Evolutionary conservation across 2,329 filamentous ascomycete genomes (phyloP).

Genomic region (Akanthomyces uredinophilus): DNA sequence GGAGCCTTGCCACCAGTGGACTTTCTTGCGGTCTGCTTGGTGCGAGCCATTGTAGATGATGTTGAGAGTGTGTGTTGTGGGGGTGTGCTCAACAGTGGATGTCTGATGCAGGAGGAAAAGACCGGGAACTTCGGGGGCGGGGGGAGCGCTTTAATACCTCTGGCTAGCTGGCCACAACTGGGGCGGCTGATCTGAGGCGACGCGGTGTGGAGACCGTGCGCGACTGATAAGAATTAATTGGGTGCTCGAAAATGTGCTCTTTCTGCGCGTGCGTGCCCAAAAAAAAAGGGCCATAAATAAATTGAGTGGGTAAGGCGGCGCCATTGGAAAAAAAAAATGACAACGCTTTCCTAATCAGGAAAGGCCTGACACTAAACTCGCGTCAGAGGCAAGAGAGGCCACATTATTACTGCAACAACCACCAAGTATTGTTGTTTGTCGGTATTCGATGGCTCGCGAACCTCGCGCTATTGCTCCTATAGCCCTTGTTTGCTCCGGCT

Average conservation of each 20-base stretch:
- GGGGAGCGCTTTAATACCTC: slow-evolving; percentile 41
- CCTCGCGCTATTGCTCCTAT: background rate
- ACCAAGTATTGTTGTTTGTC: background rate
- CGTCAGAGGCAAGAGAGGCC: background rate
- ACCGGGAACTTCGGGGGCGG: slow-evolving; percentile 34
- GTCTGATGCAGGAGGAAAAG: slow-evolving; percentile 41
- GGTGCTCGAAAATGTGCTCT: slow-evolving; percentile 3
- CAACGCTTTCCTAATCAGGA: slow-evolving; percentile 13
- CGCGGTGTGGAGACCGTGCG: slow-evolving; percentile 14
- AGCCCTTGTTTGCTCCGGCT: background rate
- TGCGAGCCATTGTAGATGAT: slow-evolving; percentile 54
- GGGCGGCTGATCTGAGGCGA: slow-evolving; percentile 34
- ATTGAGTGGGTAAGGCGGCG: background rate
- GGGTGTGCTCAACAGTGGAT: slow-evolving; percentile 29
- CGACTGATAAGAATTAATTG: slow-evolving; percentile 14
- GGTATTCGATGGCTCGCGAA: background rate
- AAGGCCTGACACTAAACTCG: background rate
- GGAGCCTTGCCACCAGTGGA: slow-evolving; percentile 74
- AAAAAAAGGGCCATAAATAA: slow-evolving; percentile 6
- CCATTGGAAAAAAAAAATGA: slow-evolving; percentile 1
- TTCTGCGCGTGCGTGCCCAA: slow-evolving; percentile 9
- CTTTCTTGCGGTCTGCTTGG: slow-evolving; percentile 67
- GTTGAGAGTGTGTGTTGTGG: slow-evolving; percentile 25
- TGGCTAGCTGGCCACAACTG: slow-evolving; percentile 24
- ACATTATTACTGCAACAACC: background rate